Evolutionary conservation across 768 basidiomycete species (phyloP), one percentile per base, ranked within the genome.

Genomic region (Lactarius tabidus): DNA sequence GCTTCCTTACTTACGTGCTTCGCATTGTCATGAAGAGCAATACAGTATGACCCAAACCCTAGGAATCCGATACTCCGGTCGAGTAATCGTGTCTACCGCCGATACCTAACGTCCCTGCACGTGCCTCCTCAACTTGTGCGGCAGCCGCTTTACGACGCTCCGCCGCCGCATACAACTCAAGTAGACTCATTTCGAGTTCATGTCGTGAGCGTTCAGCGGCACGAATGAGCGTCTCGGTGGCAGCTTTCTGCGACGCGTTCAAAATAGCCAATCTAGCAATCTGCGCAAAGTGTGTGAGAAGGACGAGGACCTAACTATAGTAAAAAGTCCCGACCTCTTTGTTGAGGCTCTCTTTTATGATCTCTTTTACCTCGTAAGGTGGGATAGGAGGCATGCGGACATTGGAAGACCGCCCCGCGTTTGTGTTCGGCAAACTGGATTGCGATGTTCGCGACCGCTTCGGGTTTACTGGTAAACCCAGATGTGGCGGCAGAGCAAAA

Each of bases 101-200:
- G 8, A 68, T 29, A 18, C 88, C 89, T 60, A 89, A 77, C 63
- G 76, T 72, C n/a, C 89, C 89, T 43, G 75, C 75, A 26, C 81
- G 79, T 62, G 88, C 88, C 74, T 81, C 82, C 72, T 88, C 85
- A 63, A 87, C 74, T 67, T 87, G 87, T 67, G 69, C 69, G 62
- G 84, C 83, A 28, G 87, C 84, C 23, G 85, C 77, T 68, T 78
- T 81, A 60, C 87, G 81, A 60, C 87, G 81, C 60, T 77, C 76
- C 76, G 85, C 84, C 20, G 84, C 84, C 43, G 80, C 80, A 61
- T 80, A 80, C 63, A 89, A 72, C 64, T 91, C 89, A 41, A 89
- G 76, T 43, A 76, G 77, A 36, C 85, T 77, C 70, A 84, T 75
- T 26, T 88, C 86, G 12, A 88, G 74, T 69, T 91, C 89, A 56